These are phyloP conservation scores for Eucalyptus grandis DNA, from an alignment of 345 rosid genomes.

Conservation along the genomic window DNA sequence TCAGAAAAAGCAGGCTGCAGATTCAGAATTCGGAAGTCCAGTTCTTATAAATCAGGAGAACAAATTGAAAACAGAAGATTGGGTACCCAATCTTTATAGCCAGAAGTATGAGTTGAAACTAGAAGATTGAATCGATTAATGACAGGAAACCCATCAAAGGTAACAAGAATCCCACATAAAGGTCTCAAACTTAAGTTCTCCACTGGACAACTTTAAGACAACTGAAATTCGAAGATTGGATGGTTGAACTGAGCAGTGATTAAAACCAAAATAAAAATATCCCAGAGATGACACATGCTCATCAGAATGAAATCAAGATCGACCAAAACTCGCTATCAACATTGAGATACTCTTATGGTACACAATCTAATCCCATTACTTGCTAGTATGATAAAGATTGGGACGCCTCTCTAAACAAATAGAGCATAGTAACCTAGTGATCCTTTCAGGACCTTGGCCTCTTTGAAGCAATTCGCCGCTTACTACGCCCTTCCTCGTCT, in stretches of 20 bases:
- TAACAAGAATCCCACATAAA: not conserved
- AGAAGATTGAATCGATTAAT: not conserved
- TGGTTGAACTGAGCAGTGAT: not conserved
- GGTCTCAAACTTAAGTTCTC: not conserved
- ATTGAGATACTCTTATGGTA: not conserved
- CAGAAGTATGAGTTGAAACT: not conserved
- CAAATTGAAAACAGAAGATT: not conserved
- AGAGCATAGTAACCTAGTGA: not conserved
- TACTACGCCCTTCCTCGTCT: not conserved
- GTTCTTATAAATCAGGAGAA: not conserved
- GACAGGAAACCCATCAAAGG: not conserved
- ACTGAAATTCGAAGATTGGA: not conserved
- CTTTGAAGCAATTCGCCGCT: not conserved
- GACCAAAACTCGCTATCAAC: not conserved
- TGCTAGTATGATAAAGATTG: not conserved
- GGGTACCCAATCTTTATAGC: not conserved
- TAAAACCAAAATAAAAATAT: not conserved
- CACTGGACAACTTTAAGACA: not conserved
- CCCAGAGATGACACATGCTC: not conserved
- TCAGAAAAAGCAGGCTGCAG: not conserved
- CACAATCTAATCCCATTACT: not conserved
- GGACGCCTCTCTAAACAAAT: not conserved
- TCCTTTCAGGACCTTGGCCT: not conserved
- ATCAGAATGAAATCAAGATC: not conserved
- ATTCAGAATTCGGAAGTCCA: not conserved